Base-by-base conservation (phyloP, 225 moss, liverwort and hornwort genomes). In the Pseudoscleropodium purum region DNA sequence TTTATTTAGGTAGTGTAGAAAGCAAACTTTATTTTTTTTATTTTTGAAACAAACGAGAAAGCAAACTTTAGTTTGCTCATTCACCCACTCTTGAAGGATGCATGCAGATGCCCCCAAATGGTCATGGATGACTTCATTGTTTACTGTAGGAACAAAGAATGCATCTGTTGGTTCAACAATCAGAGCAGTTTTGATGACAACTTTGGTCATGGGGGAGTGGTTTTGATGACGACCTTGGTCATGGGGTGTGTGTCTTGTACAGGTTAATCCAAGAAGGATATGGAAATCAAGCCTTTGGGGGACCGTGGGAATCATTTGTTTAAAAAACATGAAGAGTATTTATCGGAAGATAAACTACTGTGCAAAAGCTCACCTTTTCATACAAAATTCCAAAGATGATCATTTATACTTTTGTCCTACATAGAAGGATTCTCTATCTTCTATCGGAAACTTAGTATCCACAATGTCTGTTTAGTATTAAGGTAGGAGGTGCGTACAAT, bases 361-460 rank as follows among this genome's bases (percentile, higher is more conserved):
- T 26, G 9, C 26, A 73, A 41, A 5, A 73, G 27, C 27, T 15
- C 72, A 2, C 2, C 5, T 43, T 72, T 72, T 5, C 5, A 72
- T 26, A 72, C 15, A 41, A 72, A 72, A 72, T 41, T 72, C 7
- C 15, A 72, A 27, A 41, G 5, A 41, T 73, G 16, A 72, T 41
- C 26, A 72, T 41, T 0, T 72, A 1, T 4, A 26, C 27, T 27
- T 27, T 5, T 73, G 43, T 43, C 15, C 5, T 29, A 5, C 3
- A 10, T 29, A 29, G 4, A 16, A 29, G 2, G 10, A 27, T 43
- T 17, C 6, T 73, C 29, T 73, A 29, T 8, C 27, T 15, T 15
- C 15, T 15, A 41, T 41, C 0, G 0, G 2, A 41, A 27, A 73
- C 3, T 27, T 73, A 27, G 0, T 73, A 27, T 26, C 2, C 1